phyloP scores from a whole-genome alignment of 2,329 filamentous ascomycete genomes.

The Xylariaceae sp. region DNA sequence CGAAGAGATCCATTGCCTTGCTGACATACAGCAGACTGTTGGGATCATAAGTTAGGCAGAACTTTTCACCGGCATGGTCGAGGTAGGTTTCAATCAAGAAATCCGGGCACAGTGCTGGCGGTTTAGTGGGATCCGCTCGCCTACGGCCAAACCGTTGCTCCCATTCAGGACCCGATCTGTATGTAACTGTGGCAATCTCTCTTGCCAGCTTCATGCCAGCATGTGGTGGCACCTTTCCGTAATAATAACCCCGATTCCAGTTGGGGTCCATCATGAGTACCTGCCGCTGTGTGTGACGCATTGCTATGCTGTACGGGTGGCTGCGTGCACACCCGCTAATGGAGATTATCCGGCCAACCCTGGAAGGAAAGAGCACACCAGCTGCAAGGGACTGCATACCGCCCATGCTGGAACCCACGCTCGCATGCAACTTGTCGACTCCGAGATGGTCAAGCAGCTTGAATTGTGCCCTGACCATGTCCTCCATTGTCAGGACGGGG shows the following conservation, averaged over 20 bases:
- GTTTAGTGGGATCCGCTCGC: constrained; percentile 78
- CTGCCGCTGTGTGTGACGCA: constrained; percentile 96
- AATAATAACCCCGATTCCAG: constrained; percentile 95
- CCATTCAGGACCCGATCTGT: constrained; percentile 95
- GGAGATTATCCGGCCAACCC: constrained; percentile 77
- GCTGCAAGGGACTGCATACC: constrained; percentile 95
- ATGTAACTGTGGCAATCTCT: constrained; percentile 96
- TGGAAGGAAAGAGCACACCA: constrained; percentile 75
- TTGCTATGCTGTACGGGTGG: constrained; percentile 96
- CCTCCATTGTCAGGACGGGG: constrained; percentile 90
- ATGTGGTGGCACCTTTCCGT: constrained; percentile 82
- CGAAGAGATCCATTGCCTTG: constrained; percentile 98
- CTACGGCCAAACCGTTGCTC: constrained; percentile 88
- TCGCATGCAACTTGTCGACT: constrained; percentile 78
- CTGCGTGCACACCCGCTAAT: constrained; percentile 92
- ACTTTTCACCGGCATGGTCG: constrained; percentile 97
- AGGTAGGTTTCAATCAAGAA: constrained; percentile 98
- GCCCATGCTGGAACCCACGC: constrained; percentile 95
- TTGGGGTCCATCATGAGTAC: constrained; percentile 99
- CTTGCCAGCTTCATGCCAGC: constrained; percentile 96
- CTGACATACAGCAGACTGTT: constrained; percentile 95
- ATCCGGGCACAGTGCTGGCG: constrained; percentile 91
- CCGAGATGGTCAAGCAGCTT: constrained; percentile 75
- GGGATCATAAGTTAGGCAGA: constrained; percentile 91
- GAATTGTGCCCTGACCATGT: constrained; percentile 97